A percentile compares a stretch with the other conserved stretches of the same genome.
Evolutionary conservation across 169 alveolate genomes (phyloP).

Genomic region (Plasmodium cynomolgi): DNA sequence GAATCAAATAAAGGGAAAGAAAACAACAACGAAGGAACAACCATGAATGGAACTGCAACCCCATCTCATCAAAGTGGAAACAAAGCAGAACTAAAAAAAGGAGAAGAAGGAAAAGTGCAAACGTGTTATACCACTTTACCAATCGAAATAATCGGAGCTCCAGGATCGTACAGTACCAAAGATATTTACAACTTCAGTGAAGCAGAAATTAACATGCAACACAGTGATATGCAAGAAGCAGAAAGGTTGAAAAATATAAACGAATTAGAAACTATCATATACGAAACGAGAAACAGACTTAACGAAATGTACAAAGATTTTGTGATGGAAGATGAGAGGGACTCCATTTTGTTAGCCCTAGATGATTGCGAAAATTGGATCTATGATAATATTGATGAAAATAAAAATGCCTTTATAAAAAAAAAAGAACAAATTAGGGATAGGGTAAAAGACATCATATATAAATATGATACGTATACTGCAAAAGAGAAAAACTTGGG

Average conservation of each 20-base stretch:
- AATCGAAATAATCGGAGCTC: constrained; percentile 64
- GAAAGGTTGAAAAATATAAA: constrained; percentile 79
- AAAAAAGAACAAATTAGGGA: constrained; percentile 71
- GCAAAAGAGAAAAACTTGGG: constrained; percentile 78
- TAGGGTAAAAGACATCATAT: constrained; percentile 74
- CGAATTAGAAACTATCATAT: constrained; percentile 83
- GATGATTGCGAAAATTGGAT: constrained; percentile 81
- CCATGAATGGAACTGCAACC: constrained; percentile 6
- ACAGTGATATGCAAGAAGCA: constrained; percentile 78
- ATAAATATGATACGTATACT: constrained; percentile 63
- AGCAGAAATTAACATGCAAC: constrained; percentile 76
- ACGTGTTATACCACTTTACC: constrained; percentile 76
- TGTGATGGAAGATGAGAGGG: constrained; percentile 78
- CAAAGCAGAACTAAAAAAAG: constrained; percentile 63
- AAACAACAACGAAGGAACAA: constrained; percentile 13
- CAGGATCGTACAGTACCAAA: constrained; percentile 62
- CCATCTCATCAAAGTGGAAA: neutral
- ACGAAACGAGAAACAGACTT: constrained; percentile 78
- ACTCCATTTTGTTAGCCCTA: constrained; percentile 60
- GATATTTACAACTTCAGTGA: constrained; percentile 75
- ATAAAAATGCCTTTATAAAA: constrained; percentile 75
- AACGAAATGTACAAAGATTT: constrained; percentile 81
- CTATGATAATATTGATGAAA: constrained; percentile 82
- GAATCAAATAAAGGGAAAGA: constrained; percentile 58
- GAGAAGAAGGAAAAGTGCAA: constrained; percentile 78